phyloP scores from a whole-genome alignment of 495 filamentous ascomycete genomes.

The Penicillium paradoxum region DNA sequence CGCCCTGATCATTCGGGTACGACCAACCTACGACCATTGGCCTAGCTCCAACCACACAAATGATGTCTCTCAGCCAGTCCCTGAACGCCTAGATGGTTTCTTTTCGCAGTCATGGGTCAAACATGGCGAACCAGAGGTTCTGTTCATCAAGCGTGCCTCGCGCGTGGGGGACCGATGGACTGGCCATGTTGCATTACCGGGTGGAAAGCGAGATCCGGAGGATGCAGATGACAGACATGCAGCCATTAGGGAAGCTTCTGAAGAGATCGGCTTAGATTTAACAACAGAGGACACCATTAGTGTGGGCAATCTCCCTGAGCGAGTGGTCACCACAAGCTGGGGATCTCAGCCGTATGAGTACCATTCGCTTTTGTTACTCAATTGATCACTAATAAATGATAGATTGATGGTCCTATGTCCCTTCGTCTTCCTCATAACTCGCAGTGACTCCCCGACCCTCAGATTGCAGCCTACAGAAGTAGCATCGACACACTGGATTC shows the following conservation, averaged over 20 bases:
- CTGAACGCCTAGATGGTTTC: constrained; percentile 52
- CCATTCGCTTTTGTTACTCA: not conserved
- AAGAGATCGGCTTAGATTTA: constrained; percentile 69
- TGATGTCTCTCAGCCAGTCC: constrained; percentile 28
- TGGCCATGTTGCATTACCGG: constrained; percentile 69
- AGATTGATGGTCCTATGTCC: constrained; percentile 77
- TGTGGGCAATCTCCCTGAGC: constrained; percentile 66
- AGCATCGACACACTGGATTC: constrained; percentile 72
- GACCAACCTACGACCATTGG: constrained; percentile 56
- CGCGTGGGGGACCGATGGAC: constrained; percentile 71
- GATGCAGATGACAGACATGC: constrained; percentile 61
- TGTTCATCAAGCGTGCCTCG: constrained; percentile 74
- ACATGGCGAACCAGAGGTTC: constrained; percentile 66
- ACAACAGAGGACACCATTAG: constrained; percentile 48
- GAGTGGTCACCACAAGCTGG: constrained; percentile 69
- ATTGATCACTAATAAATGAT: constrained; percentile 7
- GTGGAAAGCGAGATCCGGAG: constrained; percentile 64
- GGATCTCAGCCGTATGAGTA: constrained; percentile 59
- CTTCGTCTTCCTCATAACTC: constrained; percentile 63
- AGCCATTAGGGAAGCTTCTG: constrained; percentile 63
- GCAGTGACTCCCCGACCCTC: constrained; percentile 52
- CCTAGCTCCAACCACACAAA: constrained; percentile 29
- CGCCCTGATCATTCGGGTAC: constrained; percentile 64
- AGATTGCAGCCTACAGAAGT: constrained; percentile 69
- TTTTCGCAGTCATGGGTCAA: constrained; percentile 68